Percentiles rank a stretch among this genome's conserved stretches.
Conservation (phyloP, 2,329 filamentous ascomycete species). For the Penicillium sp. region DNA sequence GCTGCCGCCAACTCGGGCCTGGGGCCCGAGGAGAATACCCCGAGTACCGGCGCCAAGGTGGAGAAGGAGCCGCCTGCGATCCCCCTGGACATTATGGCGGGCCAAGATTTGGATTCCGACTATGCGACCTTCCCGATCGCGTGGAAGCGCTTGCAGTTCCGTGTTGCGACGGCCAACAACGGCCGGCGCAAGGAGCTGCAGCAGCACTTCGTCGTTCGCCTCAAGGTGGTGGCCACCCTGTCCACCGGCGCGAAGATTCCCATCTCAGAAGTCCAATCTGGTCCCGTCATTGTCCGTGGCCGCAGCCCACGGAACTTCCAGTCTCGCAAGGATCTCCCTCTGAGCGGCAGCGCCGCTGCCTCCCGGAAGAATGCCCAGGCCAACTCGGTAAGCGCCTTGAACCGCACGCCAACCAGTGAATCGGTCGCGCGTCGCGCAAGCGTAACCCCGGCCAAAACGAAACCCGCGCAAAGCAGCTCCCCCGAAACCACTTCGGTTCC, state of each 20-base stretch:
- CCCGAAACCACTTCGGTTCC: conserved; percentile 35
- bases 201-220: conserved; percentile 88
- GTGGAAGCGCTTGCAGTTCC: conserved; percentile 90
- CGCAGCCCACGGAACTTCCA: conserved; percentile 94
- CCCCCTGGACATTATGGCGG: conserved; percentile 66
- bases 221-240: conserved; percentile 83
- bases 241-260: conserved; percentile 80
- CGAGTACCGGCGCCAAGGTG: conserved; percentile 56
- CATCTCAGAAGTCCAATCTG: conserved; percentile 80
- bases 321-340: conserved; percentile 85
- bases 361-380: conserved; percentile 68
- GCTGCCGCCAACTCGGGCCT: conserved; percentile 65
- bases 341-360: conserved; percentile 76
- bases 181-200: conserved; percentile 91
- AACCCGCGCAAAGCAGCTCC: conserved; percentile 37
- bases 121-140: conserved; percentile 90
- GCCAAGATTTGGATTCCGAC: conserved; percentile 75
- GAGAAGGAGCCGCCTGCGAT: conserved; percentile 88
- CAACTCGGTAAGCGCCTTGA: conserved; percentile 31
- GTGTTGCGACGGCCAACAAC: conserved; percentile 95
- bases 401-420: conserved; percentile 35
- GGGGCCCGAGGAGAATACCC: conserved; percentile 38
- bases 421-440: conserved; percentile 29
- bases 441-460: conserved; percentile 31
- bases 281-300: conserved; percentile 90